Conservation (phyloP, 2,329 filamentous ascomycete genomes). For the Whalleya microplaca region DNA sequence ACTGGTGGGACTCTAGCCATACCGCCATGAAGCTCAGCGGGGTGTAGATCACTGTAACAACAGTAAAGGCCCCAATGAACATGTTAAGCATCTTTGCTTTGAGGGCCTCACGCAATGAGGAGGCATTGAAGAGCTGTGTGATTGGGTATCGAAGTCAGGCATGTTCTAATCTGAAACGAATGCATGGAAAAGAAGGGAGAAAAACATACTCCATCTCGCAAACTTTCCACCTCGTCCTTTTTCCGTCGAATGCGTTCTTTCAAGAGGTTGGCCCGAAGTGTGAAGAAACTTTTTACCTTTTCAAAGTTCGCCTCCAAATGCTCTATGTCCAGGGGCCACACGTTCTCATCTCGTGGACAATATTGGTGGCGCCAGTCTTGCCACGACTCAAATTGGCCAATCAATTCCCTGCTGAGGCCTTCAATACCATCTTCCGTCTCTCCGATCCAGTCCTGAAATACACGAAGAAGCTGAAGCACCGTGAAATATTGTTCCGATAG, state of each 20-base stretch:
- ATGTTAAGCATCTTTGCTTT: constrained; percentile 20
- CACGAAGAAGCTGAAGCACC: constrained; percentile 17
- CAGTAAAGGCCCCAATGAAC: constrained; percentile 15
- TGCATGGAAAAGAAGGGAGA: not conserved
- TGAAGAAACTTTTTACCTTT: constrained; percentile 5
- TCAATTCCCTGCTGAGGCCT: constrained; percentile 5
- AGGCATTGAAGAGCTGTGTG: constrained; percentile 12
- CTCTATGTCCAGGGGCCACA: constrained; percentile 7
- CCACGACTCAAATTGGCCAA: constrained; percentile 8
- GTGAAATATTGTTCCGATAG: constrained; percentile 22
- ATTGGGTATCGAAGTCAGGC: too few species aligned
- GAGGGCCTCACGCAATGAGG: constrained; percentile 13
- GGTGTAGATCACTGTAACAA: constrained; percentile 18
- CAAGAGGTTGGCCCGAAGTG: constrained; percentile 2
- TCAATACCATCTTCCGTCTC: constrained; percentile 10
- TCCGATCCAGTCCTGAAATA: constrained; percentile 19
- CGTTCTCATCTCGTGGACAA: constrained; percentile 2
- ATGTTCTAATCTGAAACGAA: not conserved
- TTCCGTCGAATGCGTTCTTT: constrained; percentile 15
- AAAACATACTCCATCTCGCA: constrained; percentile 11
- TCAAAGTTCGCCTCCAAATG: constrained; percentile 2
- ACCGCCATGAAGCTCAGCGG: constrained; percentile 15
- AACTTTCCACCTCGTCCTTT: constrained; percentile 18
- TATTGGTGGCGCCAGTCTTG: constrained; percentile 1
- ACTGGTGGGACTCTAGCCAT: not conserved